These are phyloP conservation scores for Pseudonitzschia delicatissima DNA, from an alignment of 108 stramenopile genomes.

Conservation along the genomic window DNA sequence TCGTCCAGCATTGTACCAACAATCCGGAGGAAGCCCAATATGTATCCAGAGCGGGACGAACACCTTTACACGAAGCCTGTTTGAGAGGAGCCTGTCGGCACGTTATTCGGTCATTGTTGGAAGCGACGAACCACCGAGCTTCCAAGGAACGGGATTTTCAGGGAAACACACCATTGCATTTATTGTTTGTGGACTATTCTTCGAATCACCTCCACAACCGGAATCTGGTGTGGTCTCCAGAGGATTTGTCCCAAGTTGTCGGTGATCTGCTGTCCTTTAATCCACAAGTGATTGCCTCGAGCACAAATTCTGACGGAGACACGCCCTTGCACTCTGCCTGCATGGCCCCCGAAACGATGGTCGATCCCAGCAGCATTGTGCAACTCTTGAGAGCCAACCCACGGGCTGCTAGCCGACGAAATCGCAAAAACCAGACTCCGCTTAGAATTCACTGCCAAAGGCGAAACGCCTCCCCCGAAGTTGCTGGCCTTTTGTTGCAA, in stretches of 20 bases:
- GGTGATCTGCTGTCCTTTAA: conserved; percentile 19
- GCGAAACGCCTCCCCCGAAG: conserved; percentile 33
- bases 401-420: conserved; percentile 11
- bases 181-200: conserved; percentile 37
- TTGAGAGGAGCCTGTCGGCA: conserved; percentile 35
- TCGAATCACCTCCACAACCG: neutral
- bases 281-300: conserved; percentile 18
- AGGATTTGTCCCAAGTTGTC: conserved; percentile 32
- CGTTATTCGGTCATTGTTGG: conserved; percentile 35
- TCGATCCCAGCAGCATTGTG: conserved; percentile 18
- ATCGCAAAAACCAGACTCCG: conserved; percentile 31
- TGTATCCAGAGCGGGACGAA: conserved; percentile 17
- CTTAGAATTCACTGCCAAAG: conserved; percentile 33
- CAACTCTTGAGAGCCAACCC: conserved; percentile 29
- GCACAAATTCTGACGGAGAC: conserved; percentile 23
- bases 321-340: conserved; percentile 39
- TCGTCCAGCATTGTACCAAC: conserved; percentile 18
- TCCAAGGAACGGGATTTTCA: conserved; percentile 22
- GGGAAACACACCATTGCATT: conserved; percentile 46
- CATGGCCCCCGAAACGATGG: conserved; percentile 41
- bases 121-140: conserved; percentile 13
- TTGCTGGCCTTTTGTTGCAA: conserved; percentile 33
- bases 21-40: conserved; percentile 30
- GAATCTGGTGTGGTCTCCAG: conserved; percentile 6
- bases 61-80: conserved; percentile 49